Evolutionary conservation across 73 alveolate species (phyloP).

Genomic region (Paramecium primaurelia): DNA sequence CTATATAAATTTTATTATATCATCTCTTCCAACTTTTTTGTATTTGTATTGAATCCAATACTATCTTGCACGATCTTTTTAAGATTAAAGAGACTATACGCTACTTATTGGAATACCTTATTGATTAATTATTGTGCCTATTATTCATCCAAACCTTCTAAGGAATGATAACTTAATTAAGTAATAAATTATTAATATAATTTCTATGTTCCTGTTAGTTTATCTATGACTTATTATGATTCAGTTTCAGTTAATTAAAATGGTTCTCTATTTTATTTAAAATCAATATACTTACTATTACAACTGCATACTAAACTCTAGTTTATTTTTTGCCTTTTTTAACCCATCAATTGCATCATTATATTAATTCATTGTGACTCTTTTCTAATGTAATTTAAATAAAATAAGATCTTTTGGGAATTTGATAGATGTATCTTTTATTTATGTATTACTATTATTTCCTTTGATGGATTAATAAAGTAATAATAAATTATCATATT

Average conservation of each 20-base stretch:
- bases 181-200: background rate
- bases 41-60: background rate
- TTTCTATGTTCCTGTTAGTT: background rate
- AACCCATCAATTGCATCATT: background rate
- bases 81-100: background rate
- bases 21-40: background rate
- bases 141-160: background rate
- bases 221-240: background rate
- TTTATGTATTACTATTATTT: background rate
- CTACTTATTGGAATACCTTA: slow-evolving; percentile 16
- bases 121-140: background rate
- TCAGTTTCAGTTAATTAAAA: background rate
- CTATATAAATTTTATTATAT: background rate
- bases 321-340: background rate
- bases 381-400: background rate
- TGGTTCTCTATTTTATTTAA: background rate
- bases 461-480: background rate
- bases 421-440: background rate
- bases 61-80: background rate
- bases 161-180: background rate
- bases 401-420: background rate
- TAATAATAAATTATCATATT: background rate
- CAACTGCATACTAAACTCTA: background rate
- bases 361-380: background rate
- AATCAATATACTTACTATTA: background rate